A percentile compares a stretch with the other conserved stretches of the same genome.
These are phyloP conservation scores for Metschnikowia dekortorum DNA, from an alignment of 805 yeast genomes.

Conservation along the genomic window DNA sequence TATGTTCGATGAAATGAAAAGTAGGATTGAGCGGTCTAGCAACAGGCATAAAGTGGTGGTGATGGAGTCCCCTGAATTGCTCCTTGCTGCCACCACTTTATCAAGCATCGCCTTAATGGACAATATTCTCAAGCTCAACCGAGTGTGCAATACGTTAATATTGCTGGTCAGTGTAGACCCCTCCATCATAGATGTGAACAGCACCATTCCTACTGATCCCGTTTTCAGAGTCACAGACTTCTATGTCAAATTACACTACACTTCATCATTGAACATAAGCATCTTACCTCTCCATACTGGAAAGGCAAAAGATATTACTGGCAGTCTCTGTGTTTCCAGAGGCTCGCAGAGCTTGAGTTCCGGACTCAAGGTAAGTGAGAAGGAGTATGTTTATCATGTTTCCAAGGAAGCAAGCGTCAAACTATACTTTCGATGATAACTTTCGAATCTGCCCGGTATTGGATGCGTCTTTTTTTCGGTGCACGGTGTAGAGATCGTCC, in stretches of 20 bases:
- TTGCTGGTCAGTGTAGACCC: conserved; percentile 36
- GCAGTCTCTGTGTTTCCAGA: conserved; percentile 54
- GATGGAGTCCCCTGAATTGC: conserved; percentile 45
- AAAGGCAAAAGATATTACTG: conserved; percentile 77
- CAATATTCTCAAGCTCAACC: conserved; percentile 28
- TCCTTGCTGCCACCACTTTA: conserved; percentile 40
- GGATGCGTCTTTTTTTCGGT: conserved; percentile 24
- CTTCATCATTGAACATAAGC: conserved; percentile 48
- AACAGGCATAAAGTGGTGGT: conserved; percentile 26
- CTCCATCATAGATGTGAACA: conserved; percentile 27
- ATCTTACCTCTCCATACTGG: conserved; percentile 73
- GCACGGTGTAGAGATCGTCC: conserved; percentile 62
- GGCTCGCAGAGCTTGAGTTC: conserved; percentile 44
- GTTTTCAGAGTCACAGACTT: conserved; percentile 45
- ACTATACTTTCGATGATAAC: conserved; percentile 38
- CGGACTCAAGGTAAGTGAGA: conserved; percentile 40
- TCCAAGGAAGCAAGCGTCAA: conserved; percentile 50
- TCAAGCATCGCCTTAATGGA: conserved; percentile 31
- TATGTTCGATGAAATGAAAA: conserved; percentile 18
- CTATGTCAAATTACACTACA: conserved; percentile 44
- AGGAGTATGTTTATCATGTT: conserved; percentile 58
- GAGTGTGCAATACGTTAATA: conserved; percentile 28
- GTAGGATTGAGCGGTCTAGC: conserved; percentile 6
- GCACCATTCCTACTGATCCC: conserved; percentile 24
- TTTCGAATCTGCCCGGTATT: not conserved